A percentile compares a stretch with the other conserved stretches of the same genome.
Evolutionary conservation across 2,329 filamentous ascomycete species (phyloP).

Genomic region (Cyphellophora europaea): DNA sequence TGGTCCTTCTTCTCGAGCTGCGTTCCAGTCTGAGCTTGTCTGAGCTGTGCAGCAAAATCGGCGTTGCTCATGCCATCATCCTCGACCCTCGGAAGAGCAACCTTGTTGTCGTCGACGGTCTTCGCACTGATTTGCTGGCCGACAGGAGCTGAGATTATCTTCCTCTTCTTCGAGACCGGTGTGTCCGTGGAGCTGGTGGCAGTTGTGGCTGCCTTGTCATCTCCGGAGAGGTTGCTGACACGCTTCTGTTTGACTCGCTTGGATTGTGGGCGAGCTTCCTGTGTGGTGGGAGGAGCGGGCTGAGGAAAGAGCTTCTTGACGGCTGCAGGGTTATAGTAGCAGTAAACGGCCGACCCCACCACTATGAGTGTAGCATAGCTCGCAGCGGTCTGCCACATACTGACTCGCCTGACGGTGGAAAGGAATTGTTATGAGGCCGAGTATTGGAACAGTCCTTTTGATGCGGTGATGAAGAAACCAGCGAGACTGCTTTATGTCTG

Average conservation of each 20-base stretch:
- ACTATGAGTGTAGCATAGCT: constrained; percentile 13
- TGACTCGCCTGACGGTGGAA: too few species aligned
- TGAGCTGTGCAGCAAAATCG: constrained; percentile 68
- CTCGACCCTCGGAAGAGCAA: constrained; percentile 27
- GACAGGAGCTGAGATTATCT: constrained; percentile 22
- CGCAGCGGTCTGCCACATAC: constrained; percentile 13
- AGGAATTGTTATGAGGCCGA: too few species aligned
- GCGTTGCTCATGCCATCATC: constrained; percentile 58
- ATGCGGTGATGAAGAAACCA: too few species aligned
- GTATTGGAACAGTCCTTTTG: too few species aligned
- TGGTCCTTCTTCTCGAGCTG: constrained; percentile 36
- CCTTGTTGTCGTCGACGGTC: constrained; percentile 21
- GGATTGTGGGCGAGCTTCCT: background rate
- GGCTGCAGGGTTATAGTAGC: constrained; percentile 13
- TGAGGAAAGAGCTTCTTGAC: constrained; percentile 13
- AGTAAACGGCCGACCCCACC: constrained; percentile 8
- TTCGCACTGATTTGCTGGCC: constrained; percentile 22
- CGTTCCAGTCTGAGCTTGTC: constrained; percentile 61
- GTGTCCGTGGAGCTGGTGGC: constrained; percentile 11
- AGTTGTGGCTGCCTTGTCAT: constrained; percentile 4
- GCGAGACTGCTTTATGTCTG: too few species aligned
- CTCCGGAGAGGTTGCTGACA: background rate
- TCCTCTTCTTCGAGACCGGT: constrained; percentile 29
- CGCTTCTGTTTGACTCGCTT: constrained; percentile 1
- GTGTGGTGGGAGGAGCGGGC: background rate